Evolutionary conservation across 257 asterid species (phyloP).

Genomic region (Hygrophila difformis): DNA sequence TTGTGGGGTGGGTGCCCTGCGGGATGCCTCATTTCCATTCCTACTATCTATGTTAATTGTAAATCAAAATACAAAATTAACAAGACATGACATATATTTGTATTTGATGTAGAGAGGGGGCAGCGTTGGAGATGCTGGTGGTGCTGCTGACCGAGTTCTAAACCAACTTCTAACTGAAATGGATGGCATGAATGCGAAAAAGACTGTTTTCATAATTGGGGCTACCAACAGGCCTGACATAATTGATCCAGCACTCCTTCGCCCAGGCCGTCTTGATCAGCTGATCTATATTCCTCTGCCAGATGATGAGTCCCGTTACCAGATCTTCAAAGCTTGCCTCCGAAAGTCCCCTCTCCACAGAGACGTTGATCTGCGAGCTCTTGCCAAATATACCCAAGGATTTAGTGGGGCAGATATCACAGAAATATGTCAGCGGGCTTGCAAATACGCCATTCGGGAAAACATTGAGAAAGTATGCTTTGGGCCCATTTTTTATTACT

Average conservation of each 20-base stretch:
- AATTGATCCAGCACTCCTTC: constrained; percentile 3
- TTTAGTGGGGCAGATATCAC: not conserved
- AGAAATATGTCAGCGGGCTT: not conserved
- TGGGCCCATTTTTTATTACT: not conserved
- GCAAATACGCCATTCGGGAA: not conserved
- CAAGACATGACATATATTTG: not conserved
- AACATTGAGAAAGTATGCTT: not conserved
- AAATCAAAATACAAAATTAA: too few species aligned
- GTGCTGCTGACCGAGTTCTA: not conserved
- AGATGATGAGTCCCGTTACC: not conserved
- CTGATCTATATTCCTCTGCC: not conserved
- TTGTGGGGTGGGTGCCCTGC: too few species aligned
- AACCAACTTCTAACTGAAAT: not conserved
- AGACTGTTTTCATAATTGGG: not conserved
- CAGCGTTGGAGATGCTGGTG: not conserved
- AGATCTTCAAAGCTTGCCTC: not conserved
- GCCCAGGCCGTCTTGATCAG: constrained; percentile 3
- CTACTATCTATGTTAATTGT: too few species aligned
- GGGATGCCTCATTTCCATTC: too few species aligned
- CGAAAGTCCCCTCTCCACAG: not conserved
- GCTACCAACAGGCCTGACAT: constrained; percentile 3
- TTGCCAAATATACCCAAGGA: not conserved
- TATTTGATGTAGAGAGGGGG: not conserved
- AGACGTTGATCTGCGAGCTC: not conserved
- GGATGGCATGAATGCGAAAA: not conserved